Base-by-base conservation (phyloP, 2,329 filamentous ascomycete genomes). In the Apiospora marii region DNA sequence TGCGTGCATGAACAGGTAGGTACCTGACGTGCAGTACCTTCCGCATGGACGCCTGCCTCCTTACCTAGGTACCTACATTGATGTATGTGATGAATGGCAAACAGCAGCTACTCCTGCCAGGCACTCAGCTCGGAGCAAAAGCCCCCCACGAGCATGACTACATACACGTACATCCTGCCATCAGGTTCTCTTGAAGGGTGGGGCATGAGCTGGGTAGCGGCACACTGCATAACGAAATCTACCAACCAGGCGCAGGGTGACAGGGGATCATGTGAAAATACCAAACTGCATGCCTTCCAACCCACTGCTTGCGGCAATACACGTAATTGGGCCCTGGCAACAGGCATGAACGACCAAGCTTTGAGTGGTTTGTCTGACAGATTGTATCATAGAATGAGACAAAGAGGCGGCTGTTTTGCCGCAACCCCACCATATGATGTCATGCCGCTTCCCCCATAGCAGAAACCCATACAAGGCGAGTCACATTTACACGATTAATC, bases 371-470 rank as follows among this genome's bases (percentile, higher is more conserved):
- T 37, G 30, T 61, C 37, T 64, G 22, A 41, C 30, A 41, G 58
- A 64, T 64, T 41, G 58, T 64, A 64, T 64, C 58, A 64, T 64
- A 22, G 34, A 24, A 41, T 22, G 58, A 64, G 34, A 41, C 34
- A 64, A 41, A 64, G 30, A 41, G 34, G 58, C 19, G 34, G 58
- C 34, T 64, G 58, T n/a, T 64, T 64, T 41, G 30, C 34, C 41
- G 10, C 34, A 34, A 41, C 58, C 58, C 58, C 58, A 41, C 58
- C 34, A 41, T 64, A 64, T 64, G 58, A 64, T 41, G 58, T 64
- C 58, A 64, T 64, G 58, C 58, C 34, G 58, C 34, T 41, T 64
- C 34, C 58, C 30, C 34, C 58, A 41, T n/a, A 22, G 34, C 58
- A 41, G 58, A 64, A 64, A 64, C 19, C 58, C 34, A 41, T 10